Evolutionary conservation across 78 protist genomes (phyloP).

Genomic region (Polysphondylium violaceum): DNA sequence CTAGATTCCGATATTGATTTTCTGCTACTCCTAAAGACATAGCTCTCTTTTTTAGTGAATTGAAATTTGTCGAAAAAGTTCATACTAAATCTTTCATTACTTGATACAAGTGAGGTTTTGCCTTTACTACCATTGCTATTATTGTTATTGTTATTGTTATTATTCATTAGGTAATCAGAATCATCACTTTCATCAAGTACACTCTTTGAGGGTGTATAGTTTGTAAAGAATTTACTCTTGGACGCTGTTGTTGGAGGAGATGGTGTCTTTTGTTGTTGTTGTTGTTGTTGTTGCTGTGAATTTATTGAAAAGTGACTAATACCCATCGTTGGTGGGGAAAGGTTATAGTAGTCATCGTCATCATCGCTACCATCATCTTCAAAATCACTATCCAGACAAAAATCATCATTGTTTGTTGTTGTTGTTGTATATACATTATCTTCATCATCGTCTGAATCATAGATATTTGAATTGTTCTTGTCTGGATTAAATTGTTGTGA

Average conservation of each 20-base stretch:
- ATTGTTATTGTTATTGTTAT: background rate
- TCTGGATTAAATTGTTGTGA: background rate
- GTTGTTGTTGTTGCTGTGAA: conserved; percentile 20
- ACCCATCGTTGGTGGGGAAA: background rate
- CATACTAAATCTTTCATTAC: conserved; percentile 45
- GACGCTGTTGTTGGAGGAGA: background rate
- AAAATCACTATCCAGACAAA: conserved; percentile 29
- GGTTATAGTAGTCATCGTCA: background rate
- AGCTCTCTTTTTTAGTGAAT: conserved; percentile 28
- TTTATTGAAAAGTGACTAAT: background rate
- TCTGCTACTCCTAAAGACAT: background rate
- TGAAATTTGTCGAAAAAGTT: conserved; percentile 59
- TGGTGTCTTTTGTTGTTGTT: background rate
- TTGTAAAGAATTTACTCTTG: conserved; percentile 2
- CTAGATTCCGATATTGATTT: background rate
- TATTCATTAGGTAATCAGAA: background rate
- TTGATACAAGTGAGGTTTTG: background rate
- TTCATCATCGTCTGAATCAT: background rate
- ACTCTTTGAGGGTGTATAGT: background rate
- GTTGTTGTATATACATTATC: background rate
- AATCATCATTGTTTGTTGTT: background rate
- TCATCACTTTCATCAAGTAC: background rate
- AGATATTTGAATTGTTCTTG: background rate
- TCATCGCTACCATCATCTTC: conserved; percentile 13
- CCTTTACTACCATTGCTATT: background rate